Evolutionary conservation across 192 early-diverging fungal species (phyloP), one percentile per base, ranked within the genome.

Genomic region (Coemansia sp.): DNA sequence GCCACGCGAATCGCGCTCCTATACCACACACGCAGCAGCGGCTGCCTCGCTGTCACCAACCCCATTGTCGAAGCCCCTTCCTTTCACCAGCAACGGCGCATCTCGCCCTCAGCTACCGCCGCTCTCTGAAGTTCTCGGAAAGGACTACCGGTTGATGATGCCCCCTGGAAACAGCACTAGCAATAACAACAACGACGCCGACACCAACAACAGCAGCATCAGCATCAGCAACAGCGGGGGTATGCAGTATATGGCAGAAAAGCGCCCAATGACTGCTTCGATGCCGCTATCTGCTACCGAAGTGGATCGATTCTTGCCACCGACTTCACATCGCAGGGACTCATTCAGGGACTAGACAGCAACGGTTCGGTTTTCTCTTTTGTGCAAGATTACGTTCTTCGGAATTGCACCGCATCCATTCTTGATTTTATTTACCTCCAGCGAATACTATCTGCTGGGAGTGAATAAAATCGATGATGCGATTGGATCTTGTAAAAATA

Each of bases 91-190:
- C 52, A 61, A 72, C 37, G 67, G 70, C 17, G 34, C 44, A 22
- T 62, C 64, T 30, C 77, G 77, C 13, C 70, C 71, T 8, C 71
- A 60, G 22, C 64, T 79, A 30, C 77, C 77, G 42, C 71, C 77
- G 31, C 67, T 79, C 4, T 74, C 67, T 3, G 77, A 79, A 55
- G 59, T 72, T 1, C 68, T 79, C 28, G 77, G 77, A 33, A 79
- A 69, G 28, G 70, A 79, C 33, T 79, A 70, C 30, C 77, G 57
- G 56, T 44, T 54, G 41, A 50, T 67, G 17, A 15, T 72, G 57
- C 60, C 76, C 17, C 63, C 76, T 17, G 44, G 38, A 22, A 30
- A 22, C 40, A 37, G 31, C 31, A 47, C 55, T 30, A 37, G 17
- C n/a, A 8, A 57, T 31, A 19, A 44, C 42, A 48, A 34, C 38